Base-by-base conservation (phyloP, 768 basidiomycete genomes). In the Lyophyllum shimeji region DNA sequence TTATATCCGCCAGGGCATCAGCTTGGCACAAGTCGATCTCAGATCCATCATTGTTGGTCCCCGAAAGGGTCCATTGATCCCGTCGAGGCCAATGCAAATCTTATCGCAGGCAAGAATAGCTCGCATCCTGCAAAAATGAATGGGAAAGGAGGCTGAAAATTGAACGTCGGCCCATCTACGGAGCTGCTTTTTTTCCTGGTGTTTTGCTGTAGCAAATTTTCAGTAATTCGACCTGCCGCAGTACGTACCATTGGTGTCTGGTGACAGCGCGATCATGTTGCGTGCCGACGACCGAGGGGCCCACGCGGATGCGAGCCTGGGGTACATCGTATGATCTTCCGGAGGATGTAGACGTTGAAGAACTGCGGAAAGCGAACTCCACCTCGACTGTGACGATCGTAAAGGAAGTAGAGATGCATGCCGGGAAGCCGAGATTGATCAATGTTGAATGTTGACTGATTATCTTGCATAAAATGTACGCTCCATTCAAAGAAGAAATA, bases 1-100 rank as follows among this genome's bases (percentile, higher is more conserved):
- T 25, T 34, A 37, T 37, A 37, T 37, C 3, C 34, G 34, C 15
- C 3, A 40, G 17, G n/a, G 7, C 29, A n/a, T n/a, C 48, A 17
- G 42, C 52, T 53, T 53, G 52, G 52, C 52, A 17, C 8, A 1
- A 2, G 34, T 24, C 52, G n/a, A 53, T 53, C 34, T 45, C 8
- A 23, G 52, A 34, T 46, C 29, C 33, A 50, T 37, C 48, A 47
- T 47, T 47, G 46, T 29, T 47, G 34, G 15, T 12, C 34, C 34
- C 8, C 27, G 31, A 44, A 29, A 29, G 29, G 29, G 34, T 4
- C 40, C 45, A 46, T 46, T 25, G 18, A 29, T 46, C 27, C 17
- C 20, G 40, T 20, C 11, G n/a, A 18, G 37, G 37, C 20, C 15
- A 42, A 42, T 5, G 40, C 2, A 3, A 13, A 20, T 6, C 29